Percentiles rank a stretch among this genome's conserved stretches.
phyloP scores from a whole-genome alignment of 2,329 filamentous ascomycete genomes.

The Fusarium pseudoanthophilum region DNA sequence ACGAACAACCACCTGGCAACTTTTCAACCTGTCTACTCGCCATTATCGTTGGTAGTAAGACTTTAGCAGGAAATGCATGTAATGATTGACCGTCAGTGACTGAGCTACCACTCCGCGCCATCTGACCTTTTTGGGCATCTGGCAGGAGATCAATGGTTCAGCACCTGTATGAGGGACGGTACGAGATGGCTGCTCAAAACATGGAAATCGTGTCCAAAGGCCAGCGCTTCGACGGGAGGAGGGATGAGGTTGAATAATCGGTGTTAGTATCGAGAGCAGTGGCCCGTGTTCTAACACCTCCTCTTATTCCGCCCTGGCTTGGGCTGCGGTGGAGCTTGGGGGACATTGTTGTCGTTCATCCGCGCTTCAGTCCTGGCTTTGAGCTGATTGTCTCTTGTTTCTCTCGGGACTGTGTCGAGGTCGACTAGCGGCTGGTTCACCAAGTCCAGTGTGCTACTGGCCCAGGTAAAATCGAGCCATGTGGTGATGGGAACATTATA shows the following conservation, averaged over 20 bases:
- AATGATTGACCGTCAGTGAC: not conserved
- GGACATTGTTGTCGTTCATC: not conserved
- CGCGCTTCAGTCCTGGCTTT: not conserved
- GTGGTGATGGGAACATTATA: too few species aligned
- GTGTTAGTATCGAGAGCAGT: fast-evolving
- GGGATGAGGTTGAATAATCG: not conserved
- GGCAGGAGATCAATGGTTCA: not conserved
- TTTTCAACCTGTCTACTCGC: not conserved
- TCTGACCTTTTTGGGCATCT: not conserved
- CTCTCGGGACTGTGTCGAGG: not conserved
- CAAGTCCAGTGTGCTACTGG: fast-evolving
- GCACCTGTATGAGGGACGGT: not conserved
- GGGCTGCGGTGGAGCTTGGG: not conserved
- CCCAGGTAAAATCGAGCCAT: not conserved
- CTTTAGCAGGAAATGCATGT: not conserved
- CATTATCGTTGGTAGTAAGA: not conserved
- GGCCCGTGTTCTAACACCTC: not conserved
- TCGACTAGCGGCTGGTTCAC: not conserved
- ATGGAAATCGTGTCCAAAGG: not conserved
- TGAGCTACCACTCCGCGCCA: not conserved
- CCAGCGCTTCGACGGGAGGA: not conserved
- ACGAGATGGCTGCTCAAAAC: not conserved
- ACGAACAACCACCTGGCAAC: not conserved
- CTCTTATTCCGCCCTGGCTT: not conserved
- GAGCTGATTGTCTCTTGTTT: not conserved